phyloP scores from a whole-genome alignment of 2,329 filamentous ascomycete genomes.

The Cladobotryum mycophilum region DNA sequence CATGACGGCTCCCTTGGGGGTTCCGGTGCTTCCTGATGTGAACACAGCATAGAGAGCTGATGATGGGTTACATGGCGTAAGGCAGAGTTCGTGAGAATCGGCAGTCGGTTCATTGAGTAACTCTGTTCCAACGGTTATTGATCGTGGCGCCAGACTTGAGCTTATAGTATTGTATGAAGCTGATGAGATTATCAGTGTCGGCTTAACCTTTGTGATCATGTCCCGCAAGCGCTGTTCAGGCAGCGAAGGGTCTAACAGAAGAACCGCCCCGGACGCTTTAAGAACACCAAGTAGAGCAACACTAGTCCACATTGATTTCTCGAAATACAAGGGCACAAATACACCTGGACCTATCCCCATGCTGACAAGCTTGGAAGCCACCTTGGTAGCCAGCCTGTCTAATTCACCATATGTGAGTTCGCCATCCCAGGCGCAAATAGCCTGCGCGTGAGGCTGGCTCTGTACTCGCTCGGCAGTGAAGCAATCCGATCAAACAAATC shows the following conservation, averaged over 20 bases:
- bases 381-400: constrained; percentile 3
- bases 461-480: background rate
- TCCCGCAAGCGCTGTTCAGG: too few relatives aligned
- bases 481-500: too few relatives aligned
- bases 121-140: too few relatives aligned
- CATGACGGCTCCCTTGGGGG: constrained; percentile 40
- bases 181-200: too few relatives aligned
- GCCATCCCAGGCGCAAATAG: constrained; percentile 19
- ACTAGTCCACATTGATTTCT: constrained; percentile 13
- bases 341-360: constrained; percentile 21
- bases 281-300: constrained; percentile 13
- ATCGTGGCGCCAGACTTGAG: too few relatives aligned
- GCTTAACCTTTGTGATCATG: too few relatives aligned
- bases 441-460: constrained; percentile 6
- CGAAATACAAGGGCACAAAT: constrained; percentile 12
- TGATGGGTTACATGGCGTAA: background rate
- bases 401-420: constrained; percentile 17
- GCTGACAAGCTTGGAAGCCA: background rate
- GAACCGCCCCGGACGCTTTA: background rate
- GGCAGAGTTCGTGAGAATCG: background rate
- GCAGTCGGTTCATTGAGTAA: too few relatives aligned
- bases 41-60: constrained; percentile 34
- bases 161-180: too few relatives aligned
- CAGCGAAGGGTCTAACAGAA: too few relatives aligned
- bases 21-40: constrained; percentile 46